Conservation (phyloP, 192 early-diverging fungal genomes). For the Ambispora gerdemannii region DNA sequence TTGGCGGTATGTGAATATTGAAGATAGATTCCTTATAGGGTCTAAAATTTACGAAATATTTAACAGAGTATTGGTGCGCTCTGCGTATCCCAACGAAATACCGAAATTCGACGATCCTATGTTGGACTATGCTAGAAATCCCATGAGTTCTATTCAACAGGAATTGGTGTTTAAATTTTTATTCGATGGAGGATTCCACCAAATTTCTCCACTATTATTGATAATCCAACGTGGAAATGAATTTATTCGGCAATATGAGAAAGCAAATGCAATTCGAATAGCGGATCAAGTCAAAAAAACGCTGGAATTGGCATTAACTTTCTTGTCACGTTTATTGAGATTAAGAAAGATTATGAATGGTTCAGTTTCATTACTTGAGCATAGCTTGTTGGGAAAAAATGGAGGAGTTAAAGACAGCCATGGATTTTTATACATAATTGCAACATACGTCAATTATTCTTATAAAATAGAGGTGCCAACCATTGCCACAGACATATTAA, state of each 20-base stretch:
- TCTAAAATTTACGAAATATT: slow-evolving; percentile 37
- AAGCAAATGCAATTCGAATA: slow-evolving; percentile 23
- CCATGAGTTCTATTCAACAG: slow-evolving; percentile 37
- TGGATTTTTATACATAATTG: slow-evolving; percentile 40
- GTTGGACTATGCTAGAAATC: slow-evolving; percentile 5
- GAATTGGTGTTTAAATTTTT: slow-evolving; percentile 44
- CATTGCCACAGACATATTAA: slow-evolving; percentile 45
- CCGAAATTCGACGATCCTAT: slow-evolving; percentile 16
- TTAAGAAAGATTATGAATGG: slow-evolving; percentile 33
- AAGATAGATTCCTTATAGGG: slow-evolving; percentile 36
- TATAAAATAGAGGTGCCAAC: slow-evolving; percentile 37
- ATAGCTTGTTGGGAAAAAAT: slow-evolving; percentile 44
- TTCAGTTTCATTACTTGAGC: slow-evolving; percentile 43
- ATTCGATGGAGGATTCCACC: slow-evolving; percentile 47
- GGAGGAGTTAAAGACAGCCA: slow-evolving; percentile 34
- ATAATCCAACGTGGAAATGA: slow-evolving; percentile 44
- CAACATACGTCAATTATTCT: slow-evolving; percentile 37
- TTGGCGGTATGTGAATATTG: slow-evolving; percentile 42
- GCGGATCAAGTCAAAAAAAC: slow-evolving; percentile 28
- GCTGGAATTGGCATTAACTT: slow-evolving; percentile 38
- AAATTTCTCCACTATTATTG: slow-evolving; percentile 43
- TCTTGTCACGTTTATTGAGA: slow-evolving; percentile 42
- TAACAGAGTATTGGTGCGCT: slow-evolving; percentile 35
- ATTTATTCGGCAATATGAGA: slow-evolving; percentile 37
- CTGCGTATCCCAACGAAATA: slow-evolving; percentile 22